A percentile compares a stretch with the other conserved stretches of the same genome.
These are phyloP conservation scores for Lentinula boryana DNA, from an alignment of 768 basidiomycete species.

Conservation along the genomic window DNA sequence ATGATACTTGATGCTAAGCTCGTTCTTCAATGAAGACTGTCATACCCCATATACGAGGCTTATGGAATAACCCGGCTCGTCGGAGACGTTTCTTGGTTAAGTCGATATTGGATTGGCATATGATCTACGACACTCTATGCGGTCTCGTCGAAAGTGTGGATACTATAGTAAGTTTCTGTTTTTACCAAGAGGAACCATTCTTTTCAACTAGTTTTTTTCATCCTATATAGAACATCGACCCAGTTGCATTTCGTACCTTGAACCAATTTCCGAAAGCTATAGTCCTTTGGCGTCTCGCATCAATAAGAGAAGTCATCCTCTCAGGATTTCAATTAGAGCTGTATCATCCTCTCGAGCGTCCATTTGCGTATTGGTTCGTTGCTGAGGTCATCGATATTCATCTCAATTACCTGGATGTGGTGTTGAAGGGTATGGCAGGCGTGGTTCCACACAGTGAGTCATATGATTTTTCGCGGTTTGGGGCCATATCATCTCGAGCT, in stretches of 20 bases:
- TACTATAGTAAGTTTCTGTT: slow-evolving; percentile 19
- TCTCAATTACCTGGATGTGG: slow-evolving; percentile 43
- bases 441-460: slow-evolving; percentile 24
- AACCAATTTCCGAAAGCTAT: slow-evolving; percentile 40
- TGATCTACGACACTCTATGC: slow-evolving; percentile 43
- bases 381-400: slow-evolving; percentile 52
- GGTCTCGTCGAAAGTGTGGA: slow-evolving; percentile 18
- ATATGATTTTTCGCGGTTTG: not conserved
- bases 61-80: slow-evolving; percentile 66
- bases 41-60: slow-evolving; percentile 49
- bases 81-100: slow-evolving; percentile 62
- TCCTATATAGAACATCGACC: slow-evolving; percentile 18
- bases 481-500: not conserved
- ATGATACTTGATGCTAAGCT: not conserved
- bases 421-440: slow-evolving; percentile 28
- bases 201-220: not conserved
- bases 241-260: slow-evolving; percentile 26
- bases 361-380: slow-evolving; percentile 75
- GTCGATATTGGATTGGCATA: slow-evolving; percentile 60
- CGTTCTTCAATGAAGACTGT: slow-evolving; percentile 40
- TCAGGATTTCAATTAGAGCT: slow-evolving; percentile 77
- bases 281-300: slow-evolving; percentile 52
- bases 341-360: slow-evolving; percentile 59
- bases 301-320: slow-evolving; percentile 61
- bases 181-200: not conserved